Conservation (phyloP, 176 grass and related monocot species). For the Hyparrhenia diplandra region DNA sequence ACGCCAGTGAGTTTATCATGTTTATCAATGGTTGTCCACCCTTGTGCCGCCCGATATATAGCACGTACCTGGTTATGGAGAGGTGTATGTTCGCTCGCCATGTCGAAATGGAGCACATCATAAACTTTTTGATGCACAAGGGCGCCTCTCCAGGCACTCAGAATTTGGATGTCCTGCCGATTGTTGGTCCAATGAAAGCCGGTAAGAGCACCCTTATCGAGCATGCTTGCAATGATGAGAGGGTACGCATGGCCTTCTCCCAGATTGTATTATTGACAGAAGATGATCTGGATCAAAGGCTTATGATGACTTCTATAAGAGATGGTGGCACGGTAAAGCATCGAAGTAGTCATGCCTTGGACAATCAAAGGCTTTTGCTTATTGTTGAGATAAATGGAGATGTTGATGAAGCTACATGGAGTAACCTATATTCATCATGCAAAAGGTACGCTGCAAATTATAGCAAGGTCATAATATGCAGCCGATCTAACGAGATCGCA, state of each 20-base stretch:
- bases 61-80: background rate
- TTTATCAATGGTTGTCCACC: background rate
- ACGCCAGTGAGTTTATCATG: background rate
- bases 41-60: background rate
- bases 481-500: background rate
- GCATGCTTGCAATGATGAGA: constrained; percentile 8
- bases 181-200: background rate
- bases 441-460: background rate
- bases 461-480: background rate
- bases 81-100: constrained; percentile 2
- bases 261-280: background rate
- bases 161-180: background rate
- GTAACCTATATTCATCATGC: background rate
- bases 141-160: too few species aligned
- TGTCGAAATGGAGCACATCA: background rate
- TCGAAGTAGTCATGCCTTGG: background rate
- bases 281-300: background rate
- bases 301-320: background rate
- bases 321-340: background rate
- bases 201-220: constrained; percentile 29
- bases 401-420: background rate
- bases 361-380: background rate
- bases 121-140: background rate
- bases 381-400: background rate
- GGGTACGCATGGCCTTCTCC: background rate